Conservation (phyloP, 768 basidiomycete species). For the Leccinum boreale region DNA sequence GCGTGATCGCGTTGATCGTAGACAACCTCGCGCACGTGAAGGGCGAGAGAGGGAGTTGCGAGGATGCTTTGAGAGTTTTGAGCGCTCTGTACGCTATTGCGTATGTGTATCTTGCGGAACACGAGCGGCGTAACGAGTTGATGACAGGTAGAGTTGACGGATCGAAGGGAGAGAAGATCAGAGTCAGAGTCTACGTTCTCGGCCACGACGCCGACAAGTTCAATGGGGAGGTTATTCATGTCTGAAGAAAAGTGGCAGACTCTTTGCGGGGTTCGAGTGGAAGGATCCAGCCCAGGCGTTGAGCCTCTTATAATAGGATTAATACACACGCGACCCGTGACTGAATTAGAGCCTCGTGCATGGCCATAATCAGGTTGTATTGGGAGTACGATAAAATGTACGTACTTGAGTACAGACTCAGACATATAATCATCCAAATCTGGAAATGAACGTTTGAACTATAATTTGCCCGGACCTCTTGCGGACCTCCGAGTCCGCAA, state of each 20-base stretch:
- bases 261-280: not conserved
- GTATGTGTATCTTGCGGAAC: conserved; percentile 23
- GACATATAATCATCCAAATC: not conserved
- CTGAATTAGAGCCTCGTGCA: not conserved
- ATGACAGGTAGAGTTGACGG: conserved; percentile 25
- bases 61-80: conserved; percentile 24
- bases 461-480: not conserved
- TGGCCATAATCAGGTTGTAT: not conserved
- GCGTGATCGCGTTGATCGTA: conserved; percentile 29
- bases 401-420: not conserved
- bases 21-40: conserved; percentile 26
- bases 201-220: conserved; percentile 25
- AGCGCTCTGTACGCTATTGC: conserved; percentile 26
- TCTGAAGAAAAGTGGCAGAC: not conserved
- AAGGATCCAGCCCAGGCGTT: too few species aligned
- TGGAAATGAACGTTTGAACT: not conserved
- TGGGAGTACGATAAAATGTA: not conserved
- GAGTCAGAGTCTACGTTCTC: conserved; percentile 21
- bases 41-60: conserved; percentile 18
- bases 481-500: not conserved
- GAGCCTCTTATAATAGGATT: conserved; percentile 6
- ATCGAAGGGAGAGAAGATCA: conserved; percentile 29
- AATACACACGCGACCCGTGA: not conserved
- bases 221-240: conserved; percentile 28
- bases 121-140: conserved; percentile 24